phyloP scores from a whole-genome alignment of 805 yeast species.

The Candida montana region DNA sequence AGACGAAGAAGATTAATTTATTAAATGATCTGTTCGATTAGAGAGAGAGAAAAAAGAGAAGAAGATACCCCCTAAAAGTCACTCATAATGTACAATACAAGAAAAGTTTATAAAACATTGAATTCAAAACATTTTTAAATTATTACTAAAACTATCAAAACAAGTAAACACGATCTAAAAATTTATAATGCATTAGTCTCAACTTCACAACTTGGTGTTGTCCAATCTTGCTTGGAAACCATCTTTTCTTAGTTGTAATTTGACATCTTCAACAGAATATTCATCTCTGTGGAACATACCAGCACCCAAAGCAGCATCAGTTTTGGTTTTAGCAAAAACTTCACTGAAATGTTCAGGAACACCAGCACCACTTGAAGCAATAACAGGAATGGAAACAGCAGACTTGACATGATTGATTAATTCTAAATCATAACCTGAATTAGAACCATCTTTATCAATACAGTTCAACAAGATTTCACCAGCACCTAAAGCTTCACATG shows the following conservation, averaged over 20 bases:
- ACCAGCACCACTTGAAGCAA: constrained; percentile 98
- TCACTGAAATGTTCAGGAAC: constrained; percentile 84
- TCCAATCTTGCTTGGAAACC: constrained; percentile 77
- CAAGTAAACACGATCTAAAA: too few relatives aligned
- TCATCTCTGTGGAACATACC: constrained; percentile 98
- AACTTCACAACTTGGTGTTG: constrained; percentile 7
- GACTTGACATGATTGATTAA: constrained; percentile 70
- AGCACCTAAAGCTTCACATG: constrained; percentile 91
- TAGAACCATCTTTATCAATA: constrained; percentile 95
- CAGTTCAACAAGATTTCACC: constrained; percentile 93
- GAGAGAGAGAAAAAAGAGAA: too few relatives aligned
- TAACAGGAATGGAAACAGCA: constrained; percentile 83
- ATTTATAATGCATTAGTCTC: too few relatives aligned
- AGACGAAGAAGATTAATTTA: constrained; percentile 37
- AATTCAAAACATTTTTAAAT: too few relatives aligned
- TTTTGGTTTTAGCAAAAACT: constrained; percentile 73
- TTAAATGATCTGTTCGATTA: too few relatives aligned
- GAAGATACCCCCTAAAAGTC: constrained; percentile 22
- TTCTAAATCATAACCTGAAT: constrained; percentile 90
- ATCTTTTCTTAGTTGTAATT: constrained; percentile 50
- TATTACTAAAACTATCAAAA: too few relatives aligned
- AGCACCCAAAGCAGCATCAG: constrained; percentile 98
- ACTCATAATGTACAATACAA: too few relatives aligned
- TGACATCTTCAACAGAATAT: constrained; percentile 81
- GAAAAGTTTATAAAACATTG: too few relatives aligned